Evolutionary conservation across 331 rosid species (phyloP), one percentile per base, ranked within the genome.

Genomic region (Pyracantha coccinea): DNA sequence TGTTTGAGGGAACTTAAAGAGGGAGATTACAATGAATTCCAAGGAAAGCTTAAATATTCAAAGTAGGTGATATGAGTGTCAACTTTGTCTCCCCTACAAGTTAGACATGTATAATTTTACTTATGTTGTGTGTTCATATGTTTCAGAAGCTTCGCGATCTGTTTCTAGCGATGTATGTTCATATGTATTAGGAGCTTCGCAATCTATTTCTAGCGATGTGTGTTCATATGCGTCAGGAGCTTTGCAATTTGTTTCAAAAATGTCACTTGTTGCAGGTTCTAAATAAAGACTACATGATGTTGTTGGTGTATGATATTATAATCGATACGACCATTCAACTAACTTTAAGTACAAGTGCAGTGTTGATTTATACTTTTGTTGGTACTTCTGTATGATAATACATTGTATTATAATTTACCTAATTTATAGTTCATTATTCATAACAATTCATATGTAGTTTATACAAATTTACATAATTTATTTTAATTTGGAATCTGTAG

Each of bases 81-180:
- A 23, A 76, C 64, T 62, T 68, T 70, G 33, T 72, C 55, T 70
- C 21, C 64, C 58, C 24, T 44, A 35, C 70, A 33, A 68, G 62
- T 64, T 72, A 70, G 64, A 65, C 66, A 31, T 24, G 32, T 75
- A 66, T 50, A 77, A 72, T 20, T 71, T 78, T 66, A 38, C 78
- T 71, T 80, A 47, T 72, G 31, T 10, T 79, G 38, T 74, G 59
- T 69, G 58, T 61, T 65, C n/a, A 60, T 78, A 41, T 74, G 38
- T 79, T 21, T 68, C 72, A 89, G 96, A 97, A 85, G 85, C 92
- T 93, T 83, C 86, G 75, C 84, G 85, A 81, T 89, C 89, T 66
- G 86, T 89, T 86, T 91, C 92, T 82, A 90, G 73, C 71, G 86
- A 0, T 8, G 12, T 35, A 12, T 35, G 41, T 35, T 35, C 41